phyloP scores from a whole-genome alignment of 345 rosid genomes.

The Pugionium dolabratum region DNA sequence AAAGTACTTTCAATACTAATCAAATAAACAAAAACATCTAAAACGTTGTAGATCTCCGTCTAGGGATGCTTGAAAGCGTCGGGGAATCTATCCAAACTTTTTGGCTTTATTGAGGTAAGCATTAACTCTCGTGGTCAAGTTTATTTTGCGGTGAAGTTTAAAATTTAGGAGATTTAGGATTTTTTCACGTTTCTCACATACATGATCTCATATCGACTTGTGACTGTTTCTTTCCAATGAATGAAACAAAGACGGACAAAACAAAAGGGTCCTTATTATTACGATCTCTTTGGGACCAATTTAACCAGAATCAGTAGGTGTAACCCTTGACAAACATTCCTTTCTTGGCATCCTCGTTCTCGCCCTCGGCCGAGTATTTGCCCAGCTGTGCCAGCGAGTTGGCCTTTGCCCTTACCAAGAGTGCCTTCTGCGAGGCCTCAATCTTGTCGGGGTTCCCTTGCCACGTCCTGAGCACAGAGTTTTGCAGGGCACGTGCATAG shows the following conservation, averaged over 20 bases:
- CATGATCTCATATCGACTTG: too few relatives aligned
- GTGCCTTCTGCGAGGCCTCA: conserved; percentile 81
- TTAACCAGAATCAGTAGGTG: conserved; percentile 63
- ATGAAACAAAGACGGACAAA: neutral
- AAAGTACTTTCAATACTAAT: too few relatives aligned
- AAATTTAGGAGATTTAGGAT: too few relatives aligned
- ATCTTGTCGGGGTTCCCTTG: conserved; percentile 81
- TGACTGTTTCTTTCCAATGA: conserved; percentile 11
- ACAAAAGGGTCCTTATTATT: conserved; percentile 31
- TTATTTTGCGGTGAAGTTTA: too few relatives aligned
- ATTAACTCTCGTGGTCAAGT: too few relatives aligned
- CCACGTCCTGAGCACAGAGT: conserved; percentile 94
- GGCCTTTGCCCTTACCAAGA: conserved; percentile 91
- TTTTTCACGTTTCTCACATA: too few relatives aligned
- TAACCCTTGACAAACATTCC: conserved; percentile 99
- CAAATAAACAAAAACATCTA: too few relatives aligned
- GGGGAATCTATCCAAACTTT: too few relatives aligned
- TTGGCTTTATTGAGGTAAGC: too few relatives aligned
- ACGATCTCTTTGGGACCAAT: conserved; percentile 30
- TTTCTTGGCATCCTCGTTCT: conserved; percentile 86
- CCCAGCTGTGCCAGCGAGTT: conserved; percentile 97
- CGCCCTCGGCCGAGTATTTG: conserved; percentile 78
- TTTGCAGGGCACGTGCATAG: conserved; percentile 94
- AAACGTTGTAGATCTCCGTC: too few relatives aligned
- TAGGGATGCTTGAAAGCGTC: too few relatives aligned